These are phyloP conservation scores for Melianthus villosus DNA, from an alignment of 441 rosid species.

Conservation along the genomic window DNA sequence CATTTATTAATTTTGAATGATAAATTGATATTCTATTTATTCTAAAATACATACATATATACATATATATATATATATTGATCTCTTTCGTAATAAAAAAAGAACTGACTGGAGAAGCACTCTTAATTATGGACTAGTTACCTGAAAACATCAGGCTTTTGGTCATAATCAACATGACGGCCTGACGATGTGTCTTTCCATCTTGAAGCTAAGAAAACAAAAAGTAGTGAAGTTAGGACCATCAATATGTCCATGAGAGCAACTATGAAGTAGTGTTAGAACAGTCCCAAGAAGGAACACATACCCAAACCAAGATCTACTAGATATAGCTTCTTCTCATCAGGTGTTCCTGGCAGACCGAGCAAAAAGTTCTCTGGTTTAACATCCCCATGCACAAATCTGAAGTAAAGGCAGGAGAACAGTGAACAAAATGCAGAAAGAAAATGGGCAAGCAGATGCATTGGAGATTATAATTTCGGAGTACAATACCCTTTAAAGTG, in stretches of 20 bases:
- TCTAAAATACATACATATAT: too few species aligned
- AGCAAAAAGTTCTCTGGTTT: constrained; percentile 92
- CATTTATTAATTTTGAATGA: too few species aligned
- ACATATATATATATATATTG: too few species aligned
- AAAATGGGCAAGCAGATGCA: too few species aligned
- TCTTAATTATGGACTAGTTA: constrained; percentile 2
- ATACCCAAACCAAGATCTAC: constrained; percentile 90
- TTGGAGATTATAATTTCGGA: too few species aligned
- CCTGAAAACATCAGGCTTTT: constrained; percentile 96
- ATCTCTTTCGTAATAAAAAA: background rate
- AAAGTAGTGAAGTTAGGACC: background rate
- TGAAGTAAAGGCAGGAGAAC: constrained; percentile 10
- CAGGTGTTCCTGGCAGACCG: constrained; percentile 58
- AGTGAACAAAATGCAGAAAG: background rate
- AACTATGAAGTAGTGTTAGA: too few species aligned
- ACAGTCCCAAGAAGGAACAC: too few species aligned
- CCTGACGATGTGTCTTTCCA: constrained; percentile 79
- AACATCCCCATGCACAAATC: constrained; percentile 93
- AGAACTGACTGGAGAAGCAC: background rate
- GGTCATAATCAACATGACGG: constrained; percentile 88
- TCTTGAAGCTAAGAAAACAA: constrained; percentile 38
- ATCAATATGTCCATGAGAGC: too few species aligned
- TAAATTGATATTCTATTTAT: too few species aligned
- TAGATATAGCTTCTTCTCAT: constrained; percentile 18
- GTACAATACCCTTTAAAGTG: constrained; percentile 69